phyloP scores from a whole-genome alignment of 2,329 filamentous ascomycete species.

The Xylaria sp. region DNA sequence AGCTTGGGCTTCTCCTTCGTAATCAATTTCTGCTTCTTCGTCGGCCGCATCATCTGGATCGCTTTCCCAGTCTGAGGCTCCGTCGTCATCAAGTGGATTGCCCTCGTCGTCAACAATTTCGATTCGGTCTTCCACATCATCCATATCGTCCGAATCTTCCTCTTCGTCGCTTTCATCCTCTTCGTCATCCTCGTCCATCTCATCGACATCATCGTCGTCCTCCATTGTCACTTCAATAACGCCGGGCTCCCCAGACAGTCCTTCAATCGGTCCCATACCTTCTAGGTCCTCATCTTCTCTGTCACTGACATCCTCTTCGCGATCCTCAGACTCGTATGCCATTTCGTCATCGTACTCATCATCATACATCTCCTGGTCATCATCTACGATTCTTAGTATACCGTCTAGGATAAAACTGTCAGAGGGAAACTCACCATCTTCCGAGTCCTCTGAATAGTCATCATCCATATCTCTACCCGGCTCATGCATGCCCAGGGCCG shows the following conservation, averaged over 20 bases:
- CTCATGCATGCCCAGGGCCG: constrained; percentile 93
- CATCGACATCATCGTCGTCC: constrained; percentile 71
- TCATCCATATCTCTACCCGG: constrained; percentile 74
- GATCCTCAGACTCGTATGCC: constrained; percentile 82
- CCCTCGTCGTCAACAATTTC: constrained; percentile 73
- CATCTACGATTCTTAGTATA: constrained; percentile 55
- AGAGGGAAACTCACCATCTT: constrained; percentile 61
- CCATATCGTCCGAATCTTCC: constrained; percentile 70
- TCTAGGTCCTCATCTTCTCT: constrained; percentile 81
- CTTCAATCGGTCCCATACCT: constrained; percentile 88
- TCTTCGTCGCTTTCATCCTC: constrained; percentile 68
- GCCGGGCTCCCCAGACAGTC: constrained; percentile 68
- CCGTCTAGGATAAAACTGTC: not conserved
- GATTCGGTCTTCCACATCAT: constrained; percentile 61
- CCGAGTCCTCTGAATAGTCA: constrained; percentile 80
- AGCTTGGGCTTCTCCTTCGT: constrained; percentile 65
- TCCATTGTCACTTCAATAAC: constrained; percentile 84
- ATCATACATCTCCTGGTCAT: constrained; percentile 92
- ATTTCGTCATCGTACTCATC: constrained; percentile 93
- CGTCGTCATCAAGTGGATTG: constrained; percentile 68
- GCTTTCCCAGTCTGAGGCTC: constrained; percentile 69
- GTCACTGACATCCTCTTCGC: constrained; percentile 88
- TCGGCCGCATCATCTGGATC: constrained; percentile 67
- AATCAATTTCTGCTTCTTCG: constrained; percentile 63
- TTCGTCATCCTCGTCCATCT: constrained; percentile 70